Percentiles rank a stretch among this genome's conserved stretches.
These are phyloP conservation scores for Magnusiomyces paraingens DNA, from an alignment of 1,139 yeast genomes.

Conservation along the genomic window DNA sequence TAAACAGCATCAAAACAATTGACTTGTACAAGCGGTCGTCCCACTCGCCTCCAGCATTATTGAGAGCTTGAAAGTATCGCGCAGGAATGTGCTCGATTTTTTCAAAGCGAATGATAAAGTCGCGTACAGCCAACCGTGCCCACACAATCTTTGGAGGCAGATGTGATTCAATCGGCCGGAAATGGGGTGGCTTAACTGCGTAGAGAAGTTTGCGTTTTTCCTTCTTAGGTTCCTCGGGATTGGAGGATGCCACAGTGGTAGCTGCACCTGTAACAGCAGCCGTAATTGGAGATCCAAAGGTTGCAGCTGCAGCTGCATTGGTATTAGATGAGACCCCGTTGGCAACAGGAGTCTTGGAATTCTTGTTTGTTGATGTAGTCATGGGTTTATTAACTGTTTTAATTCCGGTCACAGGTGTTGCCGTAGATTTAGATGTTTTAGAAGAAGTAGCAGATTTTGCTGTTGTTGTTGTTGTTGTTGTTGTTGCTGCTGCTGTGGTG, in stretches of 20 bases:
- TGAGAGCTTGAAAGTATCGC: conserved; percentile 30
- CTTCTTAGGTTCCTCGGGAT: too few species aligned
- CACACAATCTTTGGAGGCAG: conserved; percentile 25
- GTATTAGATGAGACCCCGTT: background rate
- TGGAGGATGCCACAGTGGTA: background rate
- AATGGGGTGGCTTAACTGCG: conserved; percentile 24
- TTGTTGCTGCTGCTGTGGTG: background rate
- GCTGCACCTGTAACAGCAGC: background rate
- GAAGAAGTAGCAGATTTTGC: too few species aligned
- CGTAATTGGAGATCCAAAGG: background rate
- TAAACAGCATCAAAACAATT: conserved; percentile 29
- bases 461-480: conserved; percentile 2
- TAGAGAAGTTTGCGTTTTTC: conserved; percentile 1
- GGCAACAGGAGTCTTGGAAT: background rate
- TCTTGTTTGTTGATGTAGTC: background rate
- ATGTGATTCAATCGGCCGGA: conserved; percentile 21
- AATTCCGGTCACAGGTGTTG: background rate
- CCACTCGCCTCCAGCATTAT: conserved; percentile 35
- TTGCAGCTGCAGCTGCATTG: background rate
- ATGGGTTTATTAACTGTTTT: background rate
- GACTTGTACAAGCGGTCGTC: conserved; percentile 33
- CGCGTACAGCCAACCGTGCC: conserved; percentile 26
- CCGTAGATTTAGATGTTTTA: too few species aligned
- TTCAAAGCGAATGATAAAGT: conserved; percentile 30
- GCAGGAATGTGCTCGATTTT: conserved; percentile 32